Evolutionary conservation across 306 rosid genomes (phyloP), one percentile per base, ranked within the genome.

Genomic region (Cicer bijugum): DNA sequence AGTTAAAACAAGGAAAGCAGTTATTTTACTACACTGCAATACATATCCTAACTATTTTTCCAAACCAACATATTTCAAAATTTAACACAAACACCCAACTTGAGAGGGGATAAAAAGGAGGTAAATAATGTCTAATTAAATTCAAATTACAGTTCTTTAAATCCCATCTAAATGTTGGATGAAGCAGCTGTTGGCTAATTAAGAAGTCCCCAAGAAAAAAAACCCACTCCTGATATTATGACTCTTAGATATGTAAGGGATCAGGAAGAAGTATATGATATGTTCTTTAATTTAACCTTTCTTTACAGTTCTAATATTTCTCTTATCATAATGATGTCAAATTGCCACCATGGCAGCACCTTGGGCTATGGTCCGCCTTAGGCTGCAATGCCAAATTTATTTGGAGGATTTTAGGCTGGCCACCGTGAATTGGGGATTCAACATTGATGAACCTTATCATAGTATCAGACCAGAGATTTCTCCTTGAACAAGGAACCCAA

Each of bases 1-100:
- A 77, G 53, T 71, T 75, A 67, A 42, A 72, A 69, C 64, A 75
- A n/a, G 57, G 44, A 35, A 62, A 12, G 43, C 7, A 50, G 12
- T 12, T 46, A 23, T 20, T 8, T 44, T 71, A 11, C 9, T 14
- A 60, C 44, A 42, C 56, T 16, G 28, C 45, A 43, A 33, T 44
- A 33, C 1, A 11, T 14, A 81, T 48, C 71, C 17, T 6, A 33
- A 23, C 48, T 1, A 37, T n/a, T 62, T 62, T 35, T 35, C 11
- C 23, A 19, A 55, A 52, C 58, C 68, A 70, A 48, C 47, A 46
- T 6, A 38, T 39, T 45, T 11, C 62, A 17, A 42, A 50, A 28
- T 33, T 43, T 28, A 47, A 58, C 50, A 50, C 16, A 15, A 15
- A 73, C 14, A 8, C 33, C 28, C n/a, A 68, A 60, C 52, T 60